Evolutionary conservation across 2,329 filamentous ascomycete species (phyloP).

Genomic region (Aspergillus udagawae): DNA sequence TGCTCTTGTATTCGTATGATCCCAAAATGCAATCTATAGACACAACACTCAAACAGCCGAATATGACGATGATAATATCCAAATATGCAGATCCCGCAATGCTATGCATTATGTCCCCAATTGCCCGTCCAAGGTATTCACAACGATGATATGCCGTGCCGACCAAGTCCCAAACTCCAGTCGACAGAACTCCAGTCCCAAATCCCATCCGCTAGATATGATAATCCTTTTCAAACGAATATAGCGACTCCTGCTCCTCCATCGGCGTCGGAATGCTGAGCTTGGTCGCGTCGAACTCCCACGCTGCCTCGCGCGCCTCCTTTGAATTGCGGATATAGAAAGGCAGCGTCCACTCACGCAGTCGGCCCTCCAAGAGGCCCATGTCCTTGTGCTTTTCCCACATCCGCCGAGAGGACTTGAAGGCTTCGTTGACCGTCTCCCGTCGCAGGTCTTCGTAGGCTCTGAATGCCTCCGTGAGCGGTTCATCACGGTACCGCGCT

Average conservation of each 20-base stretch:
- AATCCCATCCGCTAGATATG: background rate
- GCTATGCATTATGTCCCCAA: background rate
- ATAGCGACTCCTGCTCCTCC: conserved; percentile 20
- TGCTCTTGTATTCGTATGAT: no score
- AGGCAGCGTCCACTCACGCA: conserved; percentile 39
- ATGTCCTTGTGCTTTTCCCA: conserved; percentile 40
- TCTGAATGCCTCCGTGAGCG: conserved; percentile 31
- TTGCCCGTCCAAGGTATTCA: background rate
- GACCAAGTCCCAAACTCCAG: background rate
- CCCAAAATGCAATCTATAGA: no score
- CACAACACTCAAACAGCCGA: no score
- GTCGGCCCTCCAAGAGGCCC: conserved; percentile 30
- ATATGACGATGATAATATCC: background rate
- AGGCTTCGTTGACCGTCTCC: conserved; percentile 35
- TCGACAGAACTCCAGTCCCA: background rate
- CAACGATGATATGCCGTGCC: background rate
- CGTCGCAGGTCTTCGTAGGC: conserved; percentile 38
- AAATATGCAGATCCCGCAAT: background rate
- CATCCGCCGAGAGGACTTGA: conserved; percentile 35
- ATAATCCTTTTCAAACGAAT: conserved; percentile 22
- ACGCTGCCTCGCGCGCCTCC: conserved; percentile 27
- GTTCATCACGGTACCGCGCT: conserved; percentile 28
- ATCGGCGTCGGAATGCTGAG: conserved; percentile 27
- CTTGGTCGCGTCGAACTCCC: conserved; percentile 35
- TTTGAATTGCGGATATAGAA: conserved; percentile 28